phyloP scores from a whole-genome alignment of 176 grass and related monocot genomes.

The Calamus simplicifolius region DNA sequence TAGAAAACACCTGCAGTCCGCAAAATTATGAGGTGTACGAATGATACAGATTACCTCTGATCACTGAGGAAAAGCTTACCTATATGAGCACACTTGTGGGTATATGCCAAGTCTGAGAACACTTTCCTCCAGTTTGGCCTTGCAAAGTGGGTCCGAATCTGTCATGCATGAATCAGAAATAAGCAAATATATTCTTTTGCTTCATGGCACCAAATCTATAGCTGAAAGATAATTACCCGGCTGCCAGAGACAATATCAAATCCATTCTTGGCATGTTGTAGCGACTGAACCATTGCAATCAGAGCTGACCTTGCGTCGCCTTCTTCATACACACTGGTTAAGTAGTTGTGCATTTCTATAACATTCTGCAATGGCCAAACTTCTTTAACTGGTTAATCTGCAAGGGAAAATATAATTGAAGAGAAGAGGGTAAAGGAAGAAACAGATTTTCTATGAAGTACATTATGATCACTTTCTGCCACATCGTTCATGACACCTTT shows the following conservation, averaged over 20 bases:
- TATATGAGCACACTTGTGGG: constrained; percentile 74
- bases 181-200: not conserved
- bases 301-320: constrained; percentile 85
- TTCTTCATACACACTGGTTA: constrained; percentile 99
- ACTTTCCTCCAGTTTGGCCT: constrained; percentile 99
- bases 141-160: constrained; percentile 97
- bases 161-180: constrained; percentile 13
- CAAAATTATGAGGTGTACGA: constrained; percentile 15
- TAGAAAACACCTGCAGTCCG: constrained; percentile 89
- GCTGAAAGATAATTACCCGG: constrained; percentile 31
- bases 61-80: constrained; percentile 31
- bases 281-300: constrained; percentile 90
- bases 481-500: constrained; percentile 99
- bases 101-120: constrained; percentile 70
- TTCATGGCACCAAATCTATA: not conserved
- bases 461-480: constrained; percentile 72
- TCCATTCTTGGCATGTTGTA: constrained; percentile 88
- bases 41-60: not conserved
- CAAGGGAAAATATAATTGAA: not conserved
- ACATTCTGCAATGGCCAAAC: constrained; percentile 54
- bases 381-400: constrained; percentile 6
- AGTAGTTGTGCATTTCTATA: constrained; percentile 99
- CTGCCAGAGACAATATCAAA: constrained; percentile 95
- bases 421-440: not conserved
- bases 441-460: constrained; percentile 29